phyloP scores from a whole-genome alignment of 805 yeast genomes.

The Ogataea populi-albae region DNA sequence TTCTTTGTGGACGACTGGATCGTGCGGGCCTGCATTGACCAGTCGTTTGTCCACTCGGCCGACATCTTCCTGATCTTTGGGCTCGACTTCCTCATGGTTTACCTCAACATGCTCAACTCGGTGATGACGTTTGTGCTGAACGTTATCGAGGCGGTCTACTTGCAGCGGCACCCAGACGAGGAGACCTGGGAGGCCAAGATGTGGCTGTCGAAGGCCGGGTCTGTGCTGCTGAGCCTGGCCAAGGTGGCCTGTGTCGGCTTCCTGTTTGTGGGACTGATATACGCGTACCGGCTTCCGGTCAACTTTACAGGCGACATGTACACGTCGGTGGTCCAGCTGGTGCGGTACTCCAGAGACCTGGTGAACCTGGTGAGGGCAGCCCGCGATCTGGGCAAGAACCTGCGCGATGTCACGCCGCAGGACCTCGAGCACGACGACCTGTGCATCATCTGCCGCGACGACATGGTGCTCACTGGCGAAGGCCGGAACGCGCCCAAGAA shows the following conservation, averaged over 20 bases:
- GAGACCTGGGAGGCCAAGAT: slow-evolving; percentile 78
- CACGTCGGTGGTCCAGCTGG: slow-evolving; percentile 24
- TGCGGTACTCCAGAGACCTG: slow-evolving; percentile 37
- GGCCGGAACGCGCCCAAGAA: slow-evolving; percentile 65
- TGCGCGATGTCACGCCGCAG: slow-evolving; percentile 58
- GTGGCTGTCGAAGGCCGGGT: slow-evolving; percentile 54
- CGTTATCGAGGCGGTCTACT: slow-evolving; percentile 52
- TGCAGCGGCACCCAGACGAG: slow-evolving; percentile 41
- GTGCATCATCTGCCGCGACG: slow-evolving; percentile 92
- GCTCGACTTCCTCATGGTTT: slow-evolving; percentile 68
- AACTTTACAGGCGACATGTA: slow-evolving; percentile 32
- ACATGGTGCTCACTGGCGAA: slow-evolving; percentile 53
- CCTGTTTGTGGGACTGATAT: slow-evolving; percentile 44
- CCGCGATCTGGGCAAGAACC: slow-evolving; percentile 58
- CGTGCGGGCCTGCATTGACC: slow-evolving; percentile 55
- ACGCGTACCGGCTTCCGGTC: slow-evolving; percentile 32
- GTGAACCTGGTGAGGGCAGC: slow-evolving; percentile 43
- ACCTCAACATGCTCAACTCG: slow-evolving; percentile 49
- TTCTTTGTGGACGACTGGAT: slow-evolving; percentile 49
- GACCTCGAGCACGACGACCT: slow-evolving; percentile 63
- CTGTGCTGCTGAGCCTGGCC: slow-evolving; percentile 47
- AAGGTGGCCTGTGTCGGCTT: slow-evolving; percentile 46
- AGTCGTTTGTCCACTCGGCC: slow-evolving; percentile 50
- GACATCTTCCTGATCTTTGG: slow-evolving; percentile 66
- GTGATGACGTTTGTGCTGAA: slow-evolving; percentile 48